These are phyloP conservation scores for Oropetium thomaeum DNA, from an alignment of 176 grass and related monocot genomes.

Conservation along the genomic window DNA sequence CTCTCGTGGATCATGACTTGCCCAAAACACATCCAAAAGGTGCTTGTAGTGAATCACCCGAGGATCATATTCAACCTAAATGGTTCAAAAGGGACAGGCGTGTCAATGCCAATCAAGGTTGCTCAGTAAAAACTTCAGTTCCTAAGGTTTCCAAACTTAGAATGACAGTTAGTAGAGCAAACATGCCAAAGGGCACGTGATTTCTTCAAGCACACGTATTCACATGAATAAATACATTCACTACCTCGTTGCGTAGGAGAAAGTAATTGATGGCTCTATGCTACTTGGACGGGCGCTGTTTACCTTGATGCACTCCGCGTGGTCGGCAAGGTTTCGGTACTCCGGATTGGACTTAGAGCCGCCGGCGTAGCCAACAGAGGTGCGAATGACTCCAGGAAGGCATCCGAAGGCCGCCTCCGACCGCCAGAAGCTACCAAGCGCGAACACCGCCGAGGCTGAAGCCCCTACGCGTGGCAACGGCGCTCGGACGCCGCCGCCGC, in stretches of 20 bases:
- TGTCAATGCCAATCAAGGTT: background rate
- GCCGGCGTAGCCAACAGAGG: conserved; percentile 85
- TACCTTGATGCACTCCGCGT: conserved; percentile 92
- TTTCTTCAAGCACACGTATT: conserved; percentile 9
- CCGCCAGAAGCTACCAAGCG: conserved; percentile 90
- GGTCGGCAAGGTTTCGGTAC: conserved; percentile 83
- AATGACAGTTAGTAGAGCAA: background rate
- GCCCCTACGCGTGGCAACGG: conserved; percentile 3
- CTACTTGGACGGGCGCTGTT: background rate
- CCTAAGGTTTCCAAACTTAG: background rate
- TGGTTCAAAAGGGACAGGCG: background rate
- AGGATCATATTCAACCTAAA: conserved; percentile 83
- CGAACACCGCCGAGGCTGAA: conserved; percentile 63
- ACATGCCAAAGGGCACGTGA: background rate
- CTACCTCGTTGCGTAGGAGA: background rate
- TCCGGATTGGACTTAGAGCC: conserved; percentile 69
- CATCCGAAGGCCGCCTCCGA: conserved; percentile 79
- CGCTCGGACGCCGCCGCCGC: background rate
- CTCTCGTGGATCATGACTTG: conserved; percentile 82
- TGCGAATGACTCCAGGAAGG: conserved; percentile 65
- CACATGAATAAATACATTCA: background rate
- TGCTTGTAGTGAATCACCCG: conserved; percentile 74
- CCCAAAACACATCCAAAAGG: conserved; percentile 87
- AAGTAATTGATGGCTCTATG: background rate
- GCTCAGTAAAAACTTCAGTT: background rate